These are phyloP conservation scores for Sporothrix luriei DNA, from an alignment of 2,329 filamentous ascomycete species.

Conservation along the genomic window DNA sequence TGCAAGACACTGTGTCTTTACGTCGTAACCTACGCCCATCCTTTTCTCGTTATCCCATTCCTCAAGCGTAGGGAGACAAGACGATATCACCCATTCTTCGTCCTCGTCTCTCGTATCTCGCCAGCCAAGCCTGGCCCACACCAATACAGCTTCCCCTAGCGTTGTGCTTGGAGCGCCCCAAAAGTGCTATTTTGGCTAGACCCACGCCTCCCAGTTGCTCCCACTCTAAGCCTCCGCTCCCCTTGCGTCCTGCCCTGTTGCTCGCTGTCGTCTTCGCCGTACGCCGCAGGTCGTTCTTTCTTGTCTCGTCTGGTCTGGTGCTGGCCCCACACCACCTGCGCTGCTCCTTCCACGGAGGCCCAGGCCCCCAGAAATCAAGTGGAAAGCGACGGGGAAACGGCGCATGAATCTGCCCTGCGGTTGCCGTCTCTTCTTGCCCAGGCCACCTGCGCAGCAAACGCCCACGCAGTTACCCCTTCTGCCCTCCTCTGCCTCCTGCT, in stretches of 20 bases:
- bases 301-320: constrained; percentile 33
- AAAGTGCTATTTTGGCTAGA: constrained; percentile 25
- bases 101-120: constrained; percentile 25
- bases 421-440: constrained; percentile 11
- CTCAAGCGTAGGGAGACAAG: constrained; percentile 7
- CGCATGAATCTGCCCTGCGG: constrained; percentile 9
- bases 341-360: constrained; percentile 12
- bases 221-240: constrained; percentile 6
- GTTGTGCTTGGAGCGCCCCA: constrained; percentile 32
- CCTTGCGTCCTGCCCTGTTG: constrained; percentile 37
- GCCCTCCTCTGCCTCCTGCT: neutral
- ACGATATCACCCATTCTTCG: neutral
- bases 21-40: neutral
- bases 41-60: neutral
- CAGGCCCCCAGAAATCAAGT: neutral
- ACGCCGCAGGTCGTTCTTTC: constrained; percentile 28
- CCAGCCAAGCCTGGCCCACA: constrained; percentile 27
- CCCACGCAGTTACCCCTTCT: neutral
- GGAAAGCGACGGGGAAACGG: neutral
- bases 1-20: neutral
- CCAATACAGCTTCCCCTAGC: constrained; percentile 29
- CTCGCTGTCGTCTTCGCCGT: constrained; percentile 8
- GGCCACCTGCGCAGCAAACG: constrained; percentile 8
- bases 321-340: constrained; percentile 20
- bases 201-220: constrained; percentile 24